These are phyloP conservation scores for Cercospora sojina DNA, from an alignment of 2,329 filamentous ascomycete genomes.

Conservation along the genomic window DNA sequence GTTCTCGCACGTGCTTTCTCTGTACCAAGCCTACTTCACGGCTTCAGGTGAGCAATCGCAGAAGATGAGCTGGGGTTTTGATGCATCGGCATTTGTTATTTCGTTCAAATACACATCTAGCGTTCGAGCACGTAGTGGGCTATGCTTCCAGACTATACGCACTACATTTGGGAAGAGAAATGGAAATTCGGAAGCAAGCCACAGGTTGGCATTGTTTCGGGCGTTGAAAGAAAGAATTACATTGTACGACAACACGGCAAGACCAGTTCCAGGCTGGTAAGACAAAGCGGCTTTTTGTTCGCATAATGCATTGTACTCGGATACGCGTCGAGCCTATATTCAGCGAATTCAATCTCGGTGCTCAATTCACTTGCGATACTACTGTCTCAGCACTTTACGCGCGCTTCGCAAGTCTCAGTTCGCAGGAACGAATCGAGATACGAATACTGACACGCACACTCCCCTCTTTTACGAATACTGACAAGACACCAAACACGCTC, in stretches of 20 bases:
- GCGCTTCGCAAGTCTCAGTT: background rate
- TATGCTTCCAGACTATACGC: background rate
- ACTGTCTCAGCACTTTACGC: conserved; percentile 2
- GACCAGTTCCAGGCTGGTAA: conserved; percentile 13
- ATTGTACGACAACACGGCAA: conserved; percentile 3
- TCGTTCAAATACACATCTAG: conserved; percentile 11
- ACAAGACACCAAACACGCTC: background rate
- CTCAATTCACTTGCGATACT: conserved; percentile 6
- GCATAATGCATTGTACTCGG: conserved; percentile 24
- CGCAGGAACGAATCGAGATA: background rate
- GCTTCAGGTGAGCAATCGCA: conserved; percentile 8
- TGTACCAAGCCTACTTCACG: conserved; percentile 40
- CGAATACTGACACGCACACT: background rate
- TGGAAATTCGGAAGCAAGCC: background rate
- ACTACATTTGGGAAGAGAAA: background rate
- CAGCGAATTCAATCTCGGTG: background rate
- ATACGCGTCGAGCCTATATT: conserved; percentile 16
- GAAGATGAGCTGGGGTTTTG: background rate
- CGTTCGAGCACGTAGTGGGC: conserved; percentile 17
- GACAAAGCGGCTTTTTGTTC: conserved; percentile 19
- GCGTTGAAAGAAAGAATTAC: conserved; percentile 7
- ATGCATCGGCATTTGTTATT: background rate
- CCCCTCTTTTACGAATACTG: background rate
- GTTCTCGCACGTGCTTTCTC: conserved; percentile 52
- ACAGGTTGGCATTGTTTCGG: conserved; percentile 13